Evolutionary conservation across 2,329 filamentous ascomycete genomes (phyloP), one percentile per base, ranked within the genome.

Genomic region (Onygenales sp.): DNA sequence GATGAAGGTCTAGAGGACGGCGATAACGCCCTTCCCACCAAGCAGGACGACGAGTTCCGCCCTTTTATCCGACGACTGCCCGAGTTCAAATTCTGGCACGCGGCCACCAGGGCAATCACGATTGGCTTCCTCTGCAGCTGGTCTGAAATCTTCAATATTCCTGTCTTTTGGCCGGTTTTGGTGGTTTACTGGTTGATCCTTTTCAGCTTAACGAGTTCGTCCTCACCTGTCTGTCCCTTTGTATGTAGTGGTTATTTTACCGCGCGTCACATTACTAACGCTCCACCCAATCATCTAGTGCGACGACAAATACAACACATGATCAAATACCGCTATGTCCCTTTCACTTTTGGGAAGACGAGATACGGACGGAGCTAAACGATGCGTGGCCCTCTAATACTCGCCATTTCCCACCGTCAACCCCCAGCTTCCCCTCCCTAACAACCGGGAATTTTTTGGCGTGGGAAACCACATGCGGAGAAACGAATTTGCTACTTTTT

Each of bases 41-140:
- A 95, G 76, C 85, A 89, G 64, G 92, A 97, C 67, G 91, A 98
- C 67, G 93, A 98, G 76, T 98, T 98, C 78, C 84, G 90, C 59
- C 93, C 93, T 3, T 98, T 98, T 68, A 96, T 98, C 69, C 84
- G 93, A 66, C 83, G 93, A 56, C 83, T 98, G 27, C 93, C 93
- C 53, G 93, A 98, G 75, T 98, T 98, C 82, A 98, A 98, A 81
- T 98, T 98, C 79, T 98, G 93, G 93, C 89, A 96, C 76, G 87
- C 88, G 65, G 90, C 92, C 52, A 97, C 92, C 54, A 83, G 90
- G 66, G 92, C 92, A 53, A 81, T 97, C 63, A 68, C 78, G 60
- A 88, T 97, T 65, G 84, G 81, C 39, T 95, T 97, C 70, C 61
- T 85, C 58, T 96, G 91, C 82, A 89, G 84, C 63, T 97, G 89